A percentile compares a stretch with the other conserved stretches of the same genome.
phyloP scores from a whole-genome alignment of 2,329 filamentous ascomycete genomes.

The Metarhizium guizhouense region DNA sequence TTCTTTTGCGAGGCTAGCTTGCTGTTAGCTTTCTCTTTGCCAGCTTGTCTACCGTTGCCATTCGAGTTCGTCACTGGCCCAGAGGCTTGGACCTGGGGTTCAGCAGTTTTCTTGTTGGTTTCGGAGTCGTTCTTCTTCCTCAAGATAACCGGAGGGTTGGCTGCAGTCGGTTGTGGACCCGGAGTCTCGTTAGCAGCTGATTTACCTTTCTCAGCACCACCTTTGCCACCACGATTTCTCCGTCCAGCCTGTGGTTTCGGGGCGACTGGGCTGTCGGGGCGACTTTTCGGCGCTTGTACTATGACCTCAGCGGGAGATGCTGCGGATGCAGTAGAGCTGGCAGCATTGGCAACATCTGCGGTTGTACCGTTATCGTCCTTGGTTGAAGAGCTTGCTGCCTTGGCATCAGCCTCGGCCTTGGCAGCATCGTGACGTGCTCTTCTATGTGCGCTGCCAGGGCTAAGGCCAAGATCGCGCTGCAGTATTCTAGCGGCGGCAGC shows the following conservation, averaged over 20 bases:
- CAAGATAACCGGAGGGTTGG: constrained; percentile 29
- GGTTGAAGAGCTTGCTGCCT: constrained; percentile 19
- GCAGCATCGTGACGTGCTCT: constrained; percentile 50
- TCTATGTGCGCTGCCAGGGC: constrained; percentile 52
- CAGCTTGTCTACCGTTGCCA: constrained; percentile 9
- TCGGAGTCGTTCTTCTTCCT: constrained; percentile 30
- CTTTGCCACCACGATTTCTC: constrained; percentile 27
- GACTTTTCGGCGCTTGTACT: constrained; percentile 13
- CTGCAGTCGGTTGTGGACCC: constrained; percentile 15
- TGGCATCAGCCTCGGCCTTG: constrained; percentile 42
- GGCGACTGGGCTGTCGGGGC: constrained; percentile 12
- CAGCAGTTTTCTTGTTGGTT: constrained; percentile 11
- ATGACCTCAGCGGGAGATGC: constrained; percentile 11
- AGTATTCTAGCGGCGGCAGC: constrained; percentile 55
- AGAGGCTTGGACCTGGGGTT: constrained; percentile 3
- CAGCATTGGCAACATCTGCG: constrained; percentile 5
- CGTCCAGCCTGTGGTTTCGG: constrained; percentile 20
- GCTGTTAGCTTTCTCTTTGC: constrained; percentile 6
- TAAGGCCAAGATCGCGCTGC: constrained; percentile 57
- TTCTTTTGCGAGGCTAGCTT: constrained; percentile 26
- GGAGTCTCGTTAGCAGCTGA: constrained; percentile 17
- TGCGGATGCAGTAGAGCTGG: constrained; percentile 14
- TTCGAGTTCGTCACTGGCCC: constrained; percentile 1
- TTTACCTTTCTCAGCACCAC: constrained; percentile 28
- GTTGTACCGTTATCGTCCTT: constrained; percentile 19